Base-by-base conservation (phyloP, 805 yeast species). In the Wickerhamiella occidentalis region DNA sequence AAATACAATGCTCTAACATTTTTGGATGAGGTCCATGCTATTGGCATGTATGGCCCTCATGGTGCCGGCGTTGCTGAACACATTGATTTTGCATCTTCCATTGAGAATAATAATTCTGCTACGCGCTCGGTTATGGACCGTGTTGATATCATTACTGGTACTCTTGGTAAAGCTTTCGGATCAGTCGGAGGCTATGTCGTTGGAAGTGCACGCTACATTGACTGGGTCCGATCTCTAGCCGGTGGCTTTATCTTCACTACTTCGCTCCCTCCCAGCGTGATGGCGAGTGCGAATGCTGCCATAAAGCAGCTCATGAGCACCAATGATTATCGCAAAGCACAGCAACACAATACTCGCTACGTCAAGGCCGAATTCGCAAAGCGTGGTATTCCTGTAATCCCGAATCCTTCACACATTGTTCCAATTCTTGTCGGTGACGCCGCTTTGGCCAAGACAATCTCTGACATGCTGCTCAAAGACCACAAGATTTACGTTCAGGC, bases 61-160 rank as follows among this genome's bases (percentile, higher is more conserved):
- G 99, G 99, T 63, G 98, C 96, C 29, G 99, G 99, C 70, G 97
- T 92, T 49, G 96, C 97, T 44, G 99, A 92, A 68, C 98, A 92
- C 65, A 73, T 83, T 60, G 85, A 92, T 68, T 92, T 87, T 59
- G 85, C 85, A 43, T 79, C 80, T 49, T 6, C 28, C 9, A 94
- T 90, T 64, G 77, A 85, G 61, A 44, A 47, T 26, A 22, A 29
- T 12, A 92, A 92, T 56, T 54, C 58, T n/a, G 12, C 69, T 77
- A 15, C 76, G 78, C 55, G 66, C 68, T 44, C 94, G 8, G 82
- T 83, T 30, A 77, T 82, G 85, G 88, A 82, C 65, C 79, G 96
- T 64, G 77, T 92, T 51, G 98, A 92, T 64, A 85, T 92, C 79
- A 80, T 92, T 63, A 90, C 98, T 47, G 98, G 97, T 57, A 92